These are phyloP conservation scores for Acacia confusa DNA, from an alignment of 306 rosid species.

Conservation along the genomic window DNA sequence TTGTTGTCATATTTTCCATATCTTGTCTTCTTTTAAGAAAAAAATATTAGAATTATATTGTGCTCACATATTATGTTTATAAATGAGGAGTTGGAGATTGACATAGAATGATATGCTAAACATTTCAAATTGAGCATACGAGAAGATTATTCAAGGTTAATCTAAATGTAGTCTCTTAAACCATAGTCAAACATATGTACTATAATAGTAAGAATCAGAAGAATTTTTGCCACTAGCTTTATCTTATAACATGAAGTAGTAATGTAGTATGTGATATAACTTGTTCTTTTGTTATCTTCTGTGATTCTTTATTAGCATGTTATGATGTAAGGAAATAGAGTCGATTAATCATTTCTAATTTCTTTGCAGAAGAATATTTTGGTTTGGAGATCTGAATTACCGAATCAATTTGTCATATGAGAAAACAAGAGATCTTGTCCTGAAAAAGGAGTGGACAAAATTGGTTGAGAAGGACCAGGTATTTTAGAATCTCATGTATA, in stretches of 20 bases:
- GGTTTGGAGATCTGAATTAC: slow-evolving; percentile 95
- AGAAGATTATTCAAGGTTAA: slow-evolving; percentile 15
- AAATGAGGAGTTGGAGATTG: not conserved
- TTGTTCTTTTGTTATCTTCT: slow-evolving; percentile 18
- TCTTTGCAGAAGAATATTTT: slow-evolving; percentile 73
- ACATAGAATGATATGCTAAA: slow-evolving; percentile 3
- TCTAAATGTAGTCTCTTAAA: not conserved
- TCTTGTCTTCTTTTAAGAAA: not conserved
- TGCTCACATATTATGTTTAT: slow-evolving; percentile 13
- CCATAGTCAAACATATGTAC: not conserved
- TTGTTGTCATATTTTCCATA: slow-evolving; percentile 17
- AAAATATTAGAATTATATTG: not conserved
- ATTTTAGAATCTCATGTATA: slow-evolving; percentile 11
- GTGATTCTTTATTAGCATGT: not conserved
- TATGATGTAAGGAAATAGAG: not conserved
- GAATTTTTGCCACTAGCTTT: not conserved
- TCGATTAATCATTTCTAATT: slow-evolving; percentile 21
- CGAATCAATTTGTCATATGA: slow-evolving; percentile 74
- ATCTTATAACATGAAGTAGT: slow-evolving; percentile 3
- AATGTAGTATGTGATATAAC: not conserved
- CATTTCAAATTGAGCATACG: not conserved
- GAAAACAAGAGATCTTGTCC: slow-evolving; percentile 71
- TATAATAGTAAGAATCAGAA: not conserved
- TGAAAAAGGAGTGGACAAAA: slow-evolving; percentile 66
- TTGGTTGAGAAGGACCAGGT: slow-evolving; percentile 95